Evolutionary conservation across 2,329 filamentous ascomycete genomes (phyloP).

Genomic region (Fusarium begoniae): DNA sequence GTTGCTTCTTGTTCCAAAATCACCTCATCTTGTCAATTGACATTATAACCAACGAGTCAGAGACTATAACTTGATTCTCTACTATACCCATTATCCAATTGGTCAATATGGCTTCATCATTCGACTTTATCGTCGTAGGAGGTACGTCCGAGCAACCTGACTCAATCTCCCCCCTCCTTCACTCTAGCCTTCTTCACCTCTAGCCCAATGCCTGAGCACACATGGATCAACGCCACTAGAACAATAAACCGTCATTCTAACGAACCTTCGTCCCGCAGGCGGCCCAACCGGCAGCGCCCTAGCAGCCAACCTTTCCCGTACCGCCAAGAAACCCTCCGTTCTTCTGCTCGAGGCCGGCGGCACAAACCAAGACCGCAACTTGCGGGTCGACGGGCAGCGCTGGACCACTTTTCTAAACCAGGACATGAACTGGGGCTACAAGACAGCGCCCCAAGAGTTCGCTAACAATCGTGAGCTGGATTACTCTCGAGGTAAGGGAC

Average conservation of each 20-base stretch:
- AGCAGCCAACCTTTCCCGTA: conserved; percentile 61
- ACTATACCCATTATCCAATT: background rate
- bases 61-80: background rate
- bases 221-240: background rate
- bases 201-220: background rate
- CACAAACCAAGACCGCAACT: conserved; percentile 55
- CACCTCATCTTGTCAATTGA: background rate
- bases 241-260: background rate
- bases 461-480: conserved; percentile 55
- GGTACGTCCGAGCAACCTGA: conserved; percentile 17
- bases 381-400: conserved; percentile 63
- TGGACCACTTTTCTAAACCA: conserved; percentile 60
- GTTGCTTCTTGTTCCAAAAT: background rate
- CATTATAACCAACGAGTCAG: background rate
- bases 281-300: conserved; percentile 69
- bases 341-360: conserved; percentile 70
- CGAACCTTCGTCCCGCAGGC: conserved; percentile 3
- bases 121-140: conserved; percentile 36
- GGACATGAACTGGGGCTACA: conserved; percentile 63
- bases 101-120: conserved; percentile 12
- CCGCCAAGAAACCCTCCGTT: conserved; percentile 58
- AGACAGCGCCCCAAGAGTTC: conserved; percentile 57
- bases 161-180: background rate
- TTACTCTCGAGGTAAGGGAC: conserved; percentile 59
- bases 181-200: background rate